Base-by-base conservation (phyloP, 352 stramenopile genomes). In the Phytopythium litorale region DNA sequence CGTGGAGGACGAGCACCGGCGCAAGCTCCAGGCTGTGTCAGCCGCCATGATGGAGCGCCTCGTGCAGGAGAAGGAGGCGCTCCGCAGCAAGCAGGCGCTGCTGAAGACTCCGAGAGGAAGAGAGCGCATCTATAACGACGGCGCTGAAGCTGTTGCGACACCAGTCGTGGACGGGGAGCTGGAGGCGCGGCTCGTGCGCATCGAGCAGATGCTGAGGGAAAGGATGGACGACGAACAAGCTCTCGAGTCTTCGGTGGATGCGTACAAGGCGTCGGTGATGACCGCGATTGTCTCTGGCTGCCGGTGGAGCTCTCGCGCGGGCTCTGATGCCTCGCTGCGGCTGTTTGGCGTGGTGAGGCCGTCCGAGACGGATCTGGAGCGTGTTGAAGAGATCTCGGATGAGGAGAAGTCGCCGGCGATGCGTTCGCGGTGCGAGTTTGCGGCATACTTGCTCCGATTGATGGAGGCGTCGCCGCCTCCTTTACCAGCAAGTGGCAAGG, bases 11-110 rank as follows among this genome's bases (percentile, higher is more conserved):
- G 81, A 88, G 50, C 87, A 71, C 33, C 53, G 65, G 1, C 74
- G 76, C 11, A 88, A 86, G 55, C 63, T 67, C 11, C 64, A 86
- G 46, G 73, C 79, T 15, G 67, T 86, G 30, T 62, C 65, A 6
- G 72, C 79, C 16, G 76, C 73, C 21, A 86, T 84, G 73, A 70
- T 74, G 57, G 71, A 88, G 49, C 68, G 71, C 3, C 52, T 90
- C 3, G 60, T 75, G 7, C 75, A 84, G 23, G 79, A 88, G 62
- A 86, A 82, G 40, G 69, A 80, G n/a, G 56, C 54, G 16, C 62
- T 90, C 35, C 58, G 33, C 11, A 58, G 65, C 12, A 87, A 87
- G 46, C 73, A 76, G 23, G 63, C 72, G 32, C 45, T 76, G n/a
- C 25, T 72, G 15, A 46, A 46, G 19, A 2, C 42, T n/a, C 23